Evolutionary conservation across 2,329 filamentous ascomycete species (phyloP).

Genomic region (Aspergillus pseudotamarii): DNA sequence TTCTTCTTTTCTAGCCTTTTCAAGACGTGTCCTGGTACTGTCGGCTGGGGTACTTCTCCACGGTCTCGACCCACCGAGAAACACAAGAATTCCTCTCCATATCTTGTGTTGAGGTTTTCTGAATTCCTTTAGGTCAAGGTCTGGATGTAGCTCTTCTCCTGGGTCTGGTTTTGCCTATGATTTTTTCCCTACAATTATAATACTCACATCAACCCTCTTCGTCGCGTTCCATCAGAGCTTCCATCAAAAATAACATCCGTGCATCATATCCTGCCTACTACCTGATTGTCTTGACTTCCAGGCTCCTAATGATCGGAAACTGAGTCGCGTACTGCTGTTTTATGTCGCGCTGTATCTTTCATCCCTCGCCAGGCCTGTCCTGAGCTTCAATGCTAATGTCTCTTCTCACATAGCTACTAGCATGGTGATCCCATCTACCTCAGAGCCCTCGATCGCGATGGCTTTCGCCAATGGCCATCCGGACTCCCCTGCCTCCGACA

Average conservation of each 20-base stretch:
- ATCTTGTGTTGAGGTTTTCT: constrained; percentile 19
- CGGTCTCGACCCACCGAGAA: constrained; percentile 43
- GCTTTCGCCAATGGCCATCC: constrained; percentile 40
- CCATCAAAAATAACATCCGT: constrained; percentile 41
- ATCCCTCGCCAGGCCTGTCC: constrained; percentile 21
- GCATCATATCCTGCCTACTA: constrained; percentile 39
- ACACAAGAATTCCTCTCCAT: constrained; percentile 28
- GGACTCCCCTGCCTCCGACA: constrained; percentile 28
- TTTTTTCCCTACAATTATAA: constrained; percentile 23
- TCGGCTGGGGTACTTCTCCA: constrained; percentile 43
- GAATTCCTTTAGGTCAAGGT: constrained; percentile 17
- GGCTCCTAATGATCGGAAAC: constrained; percentile 27
- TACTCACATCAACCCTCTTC: constrained; percentile 25
- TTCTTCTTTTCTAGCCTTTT: constrained; percentile 33
- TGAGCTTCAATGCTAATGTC: constrained; percentile 47
- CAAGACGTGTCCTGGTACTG: constrained; percentile 34
- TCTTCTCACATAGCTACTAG: constrained; percentile 43
- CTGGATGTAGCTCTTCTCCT: constrained; percentile 21
- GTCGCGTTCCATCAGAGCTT: constrained; percentile 40
- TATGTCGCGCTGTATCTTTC: constrained; percentile 26
- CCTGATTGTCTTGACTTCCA: constrained; percentile 25
- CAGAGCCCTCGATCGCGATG: constrained; percentile 36
- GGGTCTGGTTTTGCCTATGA: constrained; percentile 25
- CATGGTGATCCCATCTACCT: constrained; percentile 49
- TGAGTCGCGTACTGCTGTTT: constrained; percentile 39